Evolutionary conservation across 164 flowering plant species (phyloP).

Genomic region (Saururus chinensis): DNA sequence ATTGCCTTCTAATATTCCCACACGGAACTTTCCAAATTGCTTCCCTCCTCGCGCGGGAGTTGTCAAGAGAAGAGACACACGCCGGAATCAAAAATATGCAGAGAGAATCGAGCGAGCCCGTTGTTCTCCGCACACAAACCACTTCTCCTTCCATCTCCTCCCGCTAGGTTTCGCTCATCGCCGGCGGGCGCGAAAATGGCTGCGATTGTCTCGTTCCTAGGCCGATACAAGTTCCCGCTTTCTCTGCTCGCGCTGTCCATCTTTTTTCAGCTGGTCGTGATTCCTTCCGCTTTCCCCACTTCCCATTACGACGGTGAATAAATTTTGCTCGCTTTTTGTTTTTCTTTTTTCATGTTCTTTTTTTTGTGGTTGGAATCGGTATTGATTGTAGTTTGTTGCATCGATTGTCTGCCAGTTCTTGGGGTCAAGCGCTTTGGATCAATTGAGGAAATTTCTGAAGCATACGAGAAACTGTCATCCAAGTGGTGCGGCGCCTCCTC

Average conservation of each 20-base stretch:
- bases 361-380: constrained; percentile 1
- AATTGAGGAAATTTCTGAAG: constrained; percentile 52
- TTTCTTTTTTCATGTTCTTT: background rate
- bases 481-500: constrained; percentile 30
- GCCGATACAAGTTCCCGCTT: constrained; percentile 52
- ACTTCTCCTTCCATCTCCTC: background rate
- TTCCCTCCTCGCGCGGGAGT: no score
- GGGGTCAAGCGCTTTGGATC: constrained; percentile 40
- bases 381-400: background rate
- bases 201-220: constrained; percentile 16
- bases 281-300: constrained; percentile 59
- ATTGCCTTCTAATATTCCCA: no score
- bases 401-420: constrained; percentile 28
- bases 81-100: no score
- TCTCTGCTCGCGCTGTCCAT: constrained; percentile 38
- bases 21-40: no score
- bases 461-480: constrained; percentile 48
- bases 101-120: background rate
- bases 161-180: background rate
- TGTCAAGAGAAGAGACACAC: no score
- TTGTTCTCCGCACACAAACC: no score
- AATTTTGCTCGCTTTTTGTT: background rate
- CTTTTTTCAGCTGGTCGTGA: constrained; percentile 50
- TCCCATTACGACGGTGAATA: constrained; percentile 68
- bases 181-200: background rate